A percentile compares a stretch with the other conserved stretches of the same genome.
Conservation (phyloP, 1,139 yeast genomes). For the Sugiyamaella japonica region DNA sequence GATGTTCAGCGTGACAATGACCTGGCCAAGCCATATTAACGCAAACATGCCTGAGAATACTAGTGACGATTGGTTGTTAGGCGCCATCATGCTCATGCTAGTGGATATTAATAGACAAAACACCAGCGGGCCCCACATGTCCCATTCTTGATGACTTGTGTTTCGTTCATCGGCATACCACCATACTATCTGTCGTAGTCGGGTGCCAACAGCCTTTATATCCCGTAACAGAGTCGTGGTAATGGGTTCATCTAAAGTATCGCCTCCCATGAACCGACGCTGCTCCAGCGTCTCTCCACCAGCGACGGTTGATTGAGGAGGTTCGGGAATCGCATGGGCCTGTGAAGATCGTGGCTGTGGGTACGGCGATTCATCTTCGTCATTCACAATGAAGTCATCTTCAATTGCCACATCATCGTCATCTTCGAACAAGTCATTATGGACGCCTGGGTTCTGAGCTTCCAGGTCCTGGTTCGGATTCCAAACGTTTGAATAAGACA, state of each 20-base stretch:
- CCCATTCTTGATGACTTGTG: conserved; percentile 59
- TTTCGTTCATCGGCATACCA: conserved; percentile 27
- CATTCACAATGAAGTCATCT: conserved; percentile 31
- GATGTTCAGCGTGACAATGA: conserved; percentile 61
- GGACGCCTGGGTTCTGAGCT: conserved; percentile 27
- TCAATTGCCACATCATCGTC: conserved; percentile 29
- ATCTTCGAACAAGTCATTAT: conserved; percentile 23
- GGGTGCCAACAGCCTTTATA: conserved; percentile 59
- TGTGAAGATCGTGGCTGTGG: conserved; percentile 14
- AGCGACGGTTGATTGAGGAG: conserved; percentile 27
- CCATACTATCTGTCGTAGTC: conserved; percentile 72
- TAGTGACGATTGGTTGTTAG: conserved; percentile 43
- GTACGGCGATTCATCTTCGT: conserved; percentile 26
- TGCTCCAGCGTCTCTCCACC: conserved; percentile 60
- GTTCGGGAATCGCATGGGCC: conserved; percentile 23
- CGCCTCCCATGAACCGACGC: conserved; percentile 77
- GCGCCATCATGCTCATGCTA: conserved; percentile 46
- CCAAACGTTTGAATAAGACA: conserved; percentile 31
- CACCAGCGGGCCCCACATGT: conserved; percentile 84
- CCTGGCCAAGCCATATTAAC: conserved; percentile 56
- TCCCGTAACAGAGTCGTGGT: conserved; percentile 68
- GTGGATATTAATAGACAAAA: conserved; percentile 67
- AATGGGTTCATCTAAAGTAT: conserved; percentile 83
- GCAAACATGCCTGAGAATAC: conserved; percentile 67
- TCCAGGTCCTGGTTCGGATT: conserved; percentile 19